A percentile compares a stretch with the other conserved stretches of the same genome.
Evolutionary conservation across 352 stramenopile species (phyloP).

Genomic region (Plasmopara muralis): DNA sequence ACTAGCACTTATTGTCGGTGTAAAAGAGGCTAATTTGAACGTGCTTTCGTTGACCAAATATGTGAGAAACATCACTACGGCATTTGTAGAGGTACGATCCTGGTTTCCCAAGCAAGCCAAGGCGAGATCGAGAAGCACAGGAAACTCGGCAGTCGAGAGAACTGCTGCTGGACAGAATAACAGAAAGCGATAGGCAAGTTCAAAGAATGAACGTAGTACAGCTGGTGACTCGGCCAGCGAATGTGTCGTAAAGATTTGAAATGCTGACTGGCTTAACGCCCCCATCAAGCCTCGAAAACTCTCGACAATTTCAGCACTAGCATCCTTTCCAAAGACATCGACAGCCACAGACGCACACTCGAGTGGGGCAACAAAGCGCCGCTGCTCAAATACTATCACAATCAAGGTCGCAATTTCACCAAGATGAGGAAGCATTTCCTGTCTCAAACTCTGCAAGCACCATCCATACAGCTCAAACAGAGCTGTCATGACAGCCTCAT

Average conservation of each 20-base stretch:
- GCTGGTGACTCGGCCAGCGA: conserved; percentile 54
- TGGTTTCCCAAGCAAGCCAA: conserved; percentile 57
- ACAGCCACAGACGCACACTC: conserved; percentile 56
- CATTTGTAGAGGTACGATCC: conserved; percentile 57
- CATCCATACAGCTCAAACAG: conserved; percentile 67
- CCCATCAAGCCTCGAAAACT: conserved; percentile 56
- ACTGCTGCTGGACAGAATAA: conserved; percentile 64
- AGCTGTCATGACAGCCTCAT: conserved; percentile 44
- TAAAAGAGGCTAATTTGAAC: conserved; percentile 36
- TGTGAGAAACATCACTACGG: conserved; percentile 59
- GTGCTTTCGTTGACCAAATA: conserved; percentile 54
- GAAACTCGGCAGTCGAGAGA: conserved; percentile 47
- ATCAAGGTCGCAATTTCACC: conserved; percentile 47
- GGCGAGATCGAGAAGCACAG: conserved; percentile 50
- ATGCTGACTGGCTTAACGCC: conserved; percentile 50
- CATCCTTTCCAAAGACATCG: conserved; percentile 57
- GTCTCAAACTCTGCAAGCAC: conserved; percentile 58
- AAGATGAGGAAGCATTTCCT: conserved; percentile 49
- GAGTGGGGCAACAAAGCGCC: conserved; percentile 50
- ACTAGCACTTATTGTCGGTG: conserved; percentile 34
- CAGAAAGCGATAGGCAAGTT: conserved; percentile 62
- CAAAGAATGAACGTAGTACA: conserved; percentile 58
- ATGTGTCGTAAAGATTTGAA: conserved; percentile 56
- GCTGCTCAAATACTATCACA: conserved; percentile 49
- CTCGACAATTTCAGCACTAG: conserved; percentile 32